Percentiles rank a stretch among this genome's conserved stretches.
phyloP scores from a whole-genome alignment of 192 early-diverging fungal species.

The Phycomyces blakesleeanus region DNA sequence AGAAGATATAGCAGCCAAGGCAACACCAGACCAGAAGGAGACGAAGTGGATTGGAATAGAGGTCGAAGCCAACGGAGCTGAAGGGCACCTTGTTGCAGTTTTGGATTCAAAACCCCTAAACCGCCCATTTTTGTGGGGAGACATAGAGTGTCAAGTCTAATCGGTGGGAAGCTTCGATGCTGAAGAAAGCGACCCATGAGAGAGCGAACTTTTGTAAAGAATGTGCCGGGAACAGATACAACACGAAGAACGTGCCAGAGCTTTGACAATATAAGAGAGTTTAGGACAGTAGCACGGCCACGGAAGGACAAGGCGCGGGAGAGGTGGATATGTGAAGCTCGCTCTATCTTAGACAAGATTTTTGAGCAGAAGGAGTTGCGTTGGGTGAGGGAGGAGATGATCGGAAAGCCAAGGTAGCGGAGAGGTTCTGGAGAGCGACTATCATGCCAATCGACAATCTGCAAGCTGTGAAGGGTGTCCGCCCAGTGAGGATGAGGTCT shows the following conservation, averaged over 20 bases:
- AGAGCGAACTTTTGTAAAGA: not conserved
- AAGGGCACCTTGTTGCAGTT: not conserved
- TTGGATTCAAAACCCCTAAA: not conserved
- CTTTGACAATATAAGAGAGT: constrained; percentile 12
- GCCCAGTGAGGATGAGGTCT: not conserved
- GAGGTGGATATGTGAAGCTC: not conserved
- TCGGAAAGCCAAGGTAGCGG: constrained; percentile 7
- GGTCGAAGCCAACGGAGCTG: not conserved
- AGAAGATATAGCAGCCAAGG: not conserved
- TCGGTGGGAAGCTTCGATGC: not conserved
- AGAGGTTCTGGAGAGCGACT: not conserved
- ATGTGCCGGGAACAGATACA: not conserved
- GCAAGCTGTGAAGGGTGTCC: no score
- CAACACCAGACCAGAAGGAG: not conserved
- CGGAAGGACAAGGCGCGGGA: constrained; percentile 9
- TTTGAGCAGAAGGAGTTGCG: not conserved
- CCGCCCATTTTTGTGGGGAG: not conserved
- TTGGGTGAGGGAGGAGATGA: constrained; percentile 4
- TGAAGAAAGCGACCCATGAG: not conserved
- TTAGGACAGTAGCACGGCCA: constrained; percentile 3
- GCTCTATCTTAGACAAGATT: not conserved
- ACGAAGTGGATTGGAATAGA: not conserved
- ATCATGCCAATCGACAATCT: constrained; percentile 9
- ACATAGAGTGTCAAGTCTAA: not conserved
- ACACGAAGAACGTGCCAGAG: constrained; percentile 17